Evolutionary conservation across 306 rosid genomes (phyloP), one percentile per base, ranked within the genome.

Genomic region (Delonix regia): DNA sequence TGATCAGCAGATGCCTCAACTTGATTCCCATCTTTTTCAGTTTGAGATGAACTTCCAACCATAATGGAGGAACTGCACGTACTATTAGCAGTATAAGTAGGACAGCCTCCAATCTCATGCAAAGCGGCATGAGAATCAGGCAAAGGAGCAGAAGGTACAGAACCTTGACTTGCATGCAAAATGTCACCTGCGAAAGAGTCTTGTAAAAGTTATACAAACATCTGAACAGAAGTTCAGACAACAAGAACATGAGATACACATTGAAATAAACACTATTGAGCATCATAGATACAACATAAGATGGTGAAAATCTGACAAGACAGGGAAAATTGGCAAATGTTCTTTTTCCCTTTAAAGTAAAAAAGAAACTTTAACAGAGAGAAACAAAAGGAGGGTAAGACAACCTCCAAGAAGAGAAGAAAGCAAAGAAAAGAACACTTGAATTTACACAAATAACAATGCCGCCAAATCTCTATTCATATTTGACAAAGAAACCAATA

Each of bases 31-130:
- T 77, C 81, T 39, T 63, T 80, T 64, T 78, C 80, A 52, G 53
- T 83, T 48, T 70, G 80, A 21, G 82, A 75, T 63, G 65, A 71
- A 39, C 57, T 42, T 51, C 65, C 51, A 39, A 67, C 24, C 51
- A 83, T 41, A 60, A 57, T 57, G 38, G 38, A 57, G 36, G 34
- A 57, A 57, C 19, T 25, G 36, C n/a, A 4, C 4, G 75, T 60
- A 61, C 15, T 19, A 39, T 11, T 39, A 6, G 75, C 69, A 72
- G 24, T 69, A 81, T 48, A 68, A 56, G 85, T 62, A 78, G 85
- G 84, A 77, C 76, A 42, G 75, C 55, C 76, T 82, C 77, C 87
- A 80, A 80, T 80, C 72, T 84, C 88, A 81, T 62, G 75, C 60
- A 81, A 79, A 79, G 57, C 77, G 69, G 67, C 65, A 71, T 70